Percentiles rank a stretch among this genome's conserved stretches.
Conservation (phyloP, 2,329 filamentous ascomycete genomes). For the Aspergillus sp. region DNA sequence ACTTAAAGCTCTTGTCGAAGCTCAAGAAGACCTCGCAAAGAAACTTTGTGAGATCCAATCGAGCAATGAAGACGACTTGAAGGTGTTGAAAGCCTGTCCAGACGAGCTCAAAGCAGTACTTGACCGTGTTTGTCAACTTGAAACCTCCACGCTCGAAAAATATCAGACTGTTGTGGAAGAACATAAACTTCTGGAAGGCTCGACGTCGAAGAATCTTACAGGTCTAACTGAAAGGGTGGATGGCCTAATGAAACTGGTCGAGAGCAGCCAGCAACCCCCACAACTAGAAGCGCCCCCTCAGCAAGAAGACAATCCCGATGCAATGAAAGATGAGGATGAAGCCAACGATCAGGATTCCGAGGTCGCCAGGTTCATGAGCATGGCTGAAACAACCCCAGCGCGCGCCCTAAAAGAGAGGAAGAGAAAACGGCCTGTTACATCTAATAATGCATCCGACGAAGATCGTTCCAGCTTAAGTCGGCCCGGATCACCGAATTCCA, state of each 20-base stretch:
- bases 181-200: background rate
- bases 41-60: background rate
- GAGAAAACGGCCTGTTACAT: constrained; percentile 3
- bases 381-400: constrained; percentile 6
- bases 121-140: constrained; percentile 11
- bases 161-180: constrained; percentile 10
- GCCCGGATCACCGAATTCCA: constrained; percentile 11
- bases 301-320: background rate
- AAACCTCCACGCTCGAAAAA: background rate
- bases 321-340: background rate
- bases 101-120: constrained; percentile 8
- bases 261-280: background rate
- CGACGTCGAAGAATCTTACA: background rate
- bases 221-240: background rate
- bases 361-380: background rate
- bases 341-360: background rate
- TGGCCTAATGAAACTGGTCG: background rate
- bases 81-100: background rate
- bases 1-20: background rate
- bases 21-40: background rate
- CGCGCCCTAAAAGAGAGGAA: background rate
- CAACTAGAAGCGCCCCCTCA: background rate
- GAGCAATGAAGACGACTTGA: background rate
- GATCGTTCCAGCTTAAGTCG: background rate
- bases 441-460: constrained; percentile 2